Base-by-base conservation (phyloP, 2,329 filamentous ascomycete genomes). In the Huntiella abstrusa region DNA sequence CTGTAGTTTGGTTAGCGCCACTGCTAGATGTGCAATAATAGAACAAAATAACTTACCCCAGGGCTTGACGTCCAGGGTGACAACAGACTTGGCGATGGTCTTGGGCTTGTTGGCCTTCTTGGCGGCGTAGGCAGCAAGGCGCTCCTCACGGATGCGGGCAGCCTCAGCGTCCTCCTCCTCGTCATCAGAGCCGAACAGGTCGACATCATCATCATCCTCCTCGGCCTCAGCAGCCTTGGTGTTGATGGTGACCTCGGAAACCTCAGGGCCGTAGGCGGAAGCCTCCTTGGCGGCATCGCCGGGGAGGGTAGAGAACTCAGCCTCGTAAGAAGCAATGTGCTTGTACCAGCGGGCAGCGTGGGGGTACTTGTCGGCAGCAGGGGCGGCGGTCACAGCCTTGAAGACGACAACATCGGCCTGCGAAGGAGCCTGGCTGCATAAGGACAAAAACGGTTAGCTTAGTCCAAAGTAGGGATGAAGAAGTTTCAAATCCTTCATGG, bases 261-360 rank as follows among this genome's bases (percentile, higher is more conserved):
- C 71, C 58, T 93, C 87, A 54, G 91, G 91, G 59, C 91, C 91
- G 70, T 96, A 96, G 62, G 80, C 75, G 58, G 83, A 87, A 72
- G 80, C 83, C 55, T 80, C 72, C 73, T 91, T 86, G 64, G 82
- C 81, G 57, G 87, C 76, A 69, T 96, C 88, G 65, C 91, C 91
- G 50, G 85, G 75, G 45, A 98, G 83, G 54, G 78, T 82, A 59
- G 81, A 72, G 71, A 96, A 96, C 67, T 96, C 88, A 56, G 81
- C 73, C 74, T 92, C 80, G 71, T 83, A 94, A 57, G 83, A 82
- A 64, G 83, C 77, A 62, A 95, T 84, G 77, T 98, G 88, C 77
- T 92, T 94, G 79, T 94, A 95, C 91, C 91, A 98, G 66, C 91
- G 82, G 62, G 84, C 85, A 60, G 82, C 86, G 70, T 94, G 73